These are phyloP conservation scores for Combretum micranthum DNA, from an alignment of 345 rosid species.

Conservation along the genomic window DNA sequence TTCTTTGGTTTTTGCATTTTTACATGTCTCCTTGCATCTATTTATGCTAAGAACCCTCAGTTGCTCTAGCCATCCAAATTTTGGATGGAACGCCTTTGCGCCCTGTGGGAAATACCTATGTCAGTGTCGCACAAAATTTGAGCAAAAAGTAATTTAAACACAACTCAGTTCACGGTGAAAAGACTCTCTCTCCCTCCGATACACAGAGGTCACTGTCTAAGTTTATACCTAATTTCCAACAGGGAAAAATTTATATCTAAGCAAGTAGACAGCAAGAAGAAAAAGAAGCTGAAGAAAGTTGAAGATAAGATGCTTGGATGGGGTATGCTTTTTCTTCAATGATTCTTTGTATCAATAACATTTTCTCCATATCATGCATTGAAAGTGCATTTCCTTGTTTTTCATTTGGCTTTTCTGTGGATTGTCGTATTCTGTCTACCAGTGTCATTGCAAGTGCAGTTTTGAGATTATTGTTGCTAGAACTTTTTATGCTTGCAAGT, in stretches of 20 bases:
- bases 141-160: constrained; percentile 62
- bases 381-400: no score
- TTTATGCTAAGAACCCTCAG: constrained; percentile 77
- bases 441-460: no score
- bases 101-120: constrained; percentile 68
- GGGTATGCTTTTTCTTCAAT: constrained; percentile 43
- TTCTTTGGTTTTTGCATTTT: not conserved
- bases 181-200: not conserved
- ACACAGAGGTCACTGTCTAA: constrained; percentile 4
- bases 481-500: no score
- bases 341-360: not conserved
- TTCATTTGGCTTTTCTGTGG: no score
- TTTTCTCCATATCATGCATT: no score
- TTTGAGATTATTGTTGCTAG: no score
- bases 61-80: constrained; percentile 80
- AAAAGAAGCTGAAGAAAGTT: constrained; percentile 82
- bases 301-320: constrained; percentile 96
- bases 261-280: constrained; percentile 76
- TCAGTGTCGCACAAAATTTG: constrained; percentile 75
- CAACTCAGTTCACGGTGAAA: not conserved
- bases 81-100: constrained; percentile 94
- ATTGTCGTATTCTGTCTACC: not conserved
- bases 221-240: constrained; percentile 19
- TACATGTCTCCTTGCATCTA: constrained; percentile 5
- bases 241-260: constrained; percentile 79